Evolutionary conservation across 2,329 filamentous ascomycete species (phyloP), one percentile per base, ranked within the genome.

Genomic region (Botrytis elliptica): DNA sequence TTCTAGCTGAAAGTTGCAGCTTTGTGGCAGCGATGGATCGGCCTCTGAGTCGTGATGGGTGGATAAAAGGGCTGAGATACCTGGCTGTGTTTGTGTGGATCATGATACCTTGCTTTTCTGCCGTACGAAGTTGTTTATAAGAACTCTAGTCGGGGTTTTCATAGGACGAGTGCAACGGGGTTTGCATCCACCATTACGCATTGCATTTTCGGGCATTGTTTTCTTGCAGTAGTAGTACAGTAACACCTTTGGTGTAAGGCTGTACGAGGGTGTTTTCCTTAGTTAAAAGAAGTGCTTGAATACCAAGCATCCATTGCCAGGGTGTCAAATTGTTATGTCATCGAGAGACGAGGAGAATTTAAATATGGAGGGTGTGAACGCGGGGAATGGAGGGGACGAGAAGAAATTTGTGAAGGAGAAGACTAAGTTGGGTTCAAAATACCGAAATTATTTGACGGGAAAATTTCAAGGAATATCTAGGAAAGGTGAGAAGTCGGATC

Each of bases 11-110:
- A 38, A 55, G 25, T 40, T 12, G 14, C n/a, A 12, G n/a, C 25
- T 40, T 36, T 4, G 44, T 52, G 29, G 46, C 46, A 33, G n/a
- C 18, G 22, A 20, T 55, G 46, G 14, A 12, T 36, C 33, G 29
- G 44, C 22, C 9, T 29, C 8, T 18, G 40, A 33, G 40, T n/a
- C 29, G 33, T 52, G 46, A 64, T 64, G 22, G 20, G 65, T 67
- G 46, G 33, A 36, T 46, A 38, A 36, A 55, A 67, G 46, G 36
- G 65, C 65, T 67, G 65, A 55, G 36, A 40, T 67, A 64, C 36
- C 60, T 63, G 38, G 38, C 22, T 22, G 4, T 9, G 1, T 25
- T n/a, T n/a, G 49, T 67, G 46, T 67, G 16, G 25, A 55, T 40
- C 46, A 40, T 33, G 33, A 67, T 55, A 55, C 46, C 22, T 55